These are phyloP conservation scores for Tetrahymena thermophila DNA, from an alignment of 73 alveolate species.

Conservation along the genomic window DNA sequence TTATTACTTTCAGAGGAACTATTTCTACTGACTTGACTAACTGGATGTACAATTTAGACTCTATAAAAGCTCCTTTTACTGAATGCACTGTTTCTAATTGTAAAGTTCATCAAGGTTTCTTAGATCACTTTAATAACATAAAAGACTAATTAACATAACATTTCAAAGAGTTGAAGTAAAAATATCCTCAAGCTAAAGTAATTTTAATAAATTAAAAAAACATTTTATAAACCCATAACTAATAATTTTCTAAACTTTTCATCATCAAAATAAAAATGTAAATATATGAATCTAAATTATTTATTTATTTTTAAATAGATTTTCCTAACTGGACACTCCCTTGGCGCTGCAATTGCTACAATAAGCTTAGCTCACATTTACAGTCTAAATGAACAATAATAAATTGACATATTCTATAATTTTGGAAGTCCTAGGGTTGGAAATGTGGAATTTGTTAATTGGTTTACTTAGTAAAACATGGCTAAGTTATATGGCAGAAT, in stretches of 20 bases:
- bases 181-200: neutral
- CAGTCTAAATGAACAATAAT: neutral
- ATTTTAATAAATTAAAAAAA: too few species aligned
- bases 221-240: too few species aligned
- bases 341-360: constrained; percentile 2
- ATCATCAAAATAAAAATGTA: too few species aligned
- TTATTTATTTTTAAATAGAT: neutral
- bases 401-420: neutral
- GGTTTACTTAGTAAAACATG: neutral
- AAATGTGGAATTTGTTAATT: neutral
- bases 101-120: neutral
- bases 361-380: neutral
- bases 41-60: neutral
- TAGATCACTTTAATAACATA: neutral
- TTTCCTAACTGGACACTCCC: neutral
- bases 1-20: neutral
- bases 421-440: constrained; percentile 1
- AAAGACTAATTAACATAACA: neutral
- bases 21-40: neutral
- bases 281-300: too few species aligned
- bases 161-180: neutral
- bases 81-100: neutral
- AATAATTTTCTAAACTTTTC: too few species aligned
- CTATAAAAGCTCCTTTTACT: neutral
- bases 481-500: neutral